Conservation (phyloP, 805 yeast genomes). For the Wickerhamiella hasegawae region DNA sequence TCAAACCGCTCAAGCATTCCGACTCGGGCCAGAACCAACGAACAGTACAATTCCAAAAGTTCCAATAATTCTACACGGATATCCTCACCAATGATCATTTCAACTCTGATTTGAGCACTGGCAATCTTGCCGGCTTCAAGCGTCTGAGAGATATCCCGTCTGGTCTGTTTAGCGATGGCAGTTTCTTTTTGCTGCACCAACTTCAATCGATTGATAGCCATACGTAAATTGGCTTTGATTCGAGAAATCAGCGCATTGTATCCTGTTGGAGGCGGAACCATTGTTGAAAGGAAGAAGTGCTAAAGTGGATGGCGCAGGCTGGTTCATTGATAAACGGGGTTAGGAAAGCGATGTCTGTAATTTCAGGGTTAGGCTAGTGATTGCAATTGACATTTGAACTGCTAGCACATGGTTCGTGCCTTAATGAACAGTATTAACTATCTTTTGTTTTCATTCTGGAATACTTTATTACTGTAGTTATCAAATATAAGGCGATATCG, state of each 20-base stretch:
- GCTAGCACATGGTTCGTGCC: no score
- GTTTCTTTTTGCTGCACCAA: conserved; percentile 59
- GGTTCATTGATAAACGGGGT: no score
- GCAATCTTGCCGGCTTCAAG: conserved; percentile 56
- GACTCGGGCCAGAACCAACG: conserved; percentile 59
- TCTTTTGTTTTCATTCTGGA: no score
- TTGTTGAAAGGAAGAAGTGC: conserved; percentile 1
- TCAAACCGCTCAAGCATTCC: conserved; percentile 31
- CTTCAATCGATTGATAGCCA: conserved; percentile 48
- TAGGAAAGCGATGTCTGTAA: no score
- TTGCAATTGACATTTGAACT: no score
- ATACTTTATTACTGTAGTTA: no score
- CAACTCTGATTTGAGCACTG: conserved; percentile 71
- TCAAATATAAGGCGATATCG: no score
- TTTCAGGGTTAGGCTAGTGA: no score
- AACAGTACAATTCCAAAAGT: conserved; percentile 67
- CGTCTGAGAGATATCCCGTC: conserved; percentile 56
- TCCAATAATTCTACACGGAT: conserved; percentile 65
- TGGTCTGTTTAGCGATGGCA: conserved; percentile 59
- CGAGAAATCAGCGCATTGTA: conserved; percentile 1
- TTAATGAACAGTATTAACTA: no score
- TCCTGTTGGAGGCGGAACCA: not conserved
- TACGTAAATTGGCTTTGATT: conserved; percentile 11
- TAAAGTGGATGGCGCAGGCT: no score
- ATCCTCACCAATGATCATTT: conserved; percentile 70